Evolutionary conservation across 495 filamentous ascomycete species (phyloP), one percentile per base, ranked within the genome.

Genomic region (Penicillium cataractarum): DNA sequence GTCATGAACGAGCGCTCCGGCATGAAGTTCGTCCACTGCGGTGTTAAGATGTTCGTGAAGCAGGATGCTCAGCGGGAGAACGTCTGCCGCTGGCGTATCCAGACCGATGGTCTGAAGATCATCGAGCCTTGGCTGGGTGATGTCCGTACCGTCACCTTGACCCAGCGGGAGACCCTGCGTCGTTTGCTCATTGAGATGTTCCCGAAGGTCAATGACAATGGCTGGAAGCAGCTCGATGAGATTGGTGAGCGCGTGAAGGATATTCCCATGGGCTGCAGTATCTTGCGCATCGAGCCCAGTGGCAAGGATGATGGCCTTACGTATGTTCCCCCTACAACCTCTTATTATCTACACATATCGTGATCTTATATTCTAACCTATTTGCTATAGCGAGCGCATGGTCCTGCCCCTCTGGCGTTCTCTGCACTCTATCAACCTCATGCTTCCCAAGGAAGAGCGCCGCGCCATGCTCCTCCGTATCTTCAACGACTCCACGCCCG

Each of bases 11-110:
- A 97, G 73, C 90, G 90, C 26, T 87, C 87, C 15, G 92, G 93
- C 27, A 87, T 98, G 75, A 96, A 92, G 76, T 97, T 99, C 71
- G 89, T 98, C 40, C 95, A 99, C 76, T 93, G 90, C 60, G 95
- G 95, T 62, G 92, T 99, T 29, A 96, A 96, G 79, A 97, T 97
- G 88, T 98, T 97, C 74, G 92, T 98, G 75, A 95, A 94, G 78
- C 95, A 99, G 70, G 93, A 98, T 67, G 90, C 90, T 0, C 94
- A 97, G 65, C 88, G 86, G 27, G 86, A 83, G 46, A 89, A 90
- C 44, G 89, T 93, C 21, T 96, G 93, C 79, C 84, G 87, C 37
- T 99, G 95, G 95, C 86, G 95, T 19, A 94, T 99, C 65, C 95
- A 99, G 82, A 90, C 86, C 22, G 95, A 99, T 72, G 95, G 95